Conservation (phyloP, 164 flowering plant species). For the Magnolia changhungtana region DNA sequence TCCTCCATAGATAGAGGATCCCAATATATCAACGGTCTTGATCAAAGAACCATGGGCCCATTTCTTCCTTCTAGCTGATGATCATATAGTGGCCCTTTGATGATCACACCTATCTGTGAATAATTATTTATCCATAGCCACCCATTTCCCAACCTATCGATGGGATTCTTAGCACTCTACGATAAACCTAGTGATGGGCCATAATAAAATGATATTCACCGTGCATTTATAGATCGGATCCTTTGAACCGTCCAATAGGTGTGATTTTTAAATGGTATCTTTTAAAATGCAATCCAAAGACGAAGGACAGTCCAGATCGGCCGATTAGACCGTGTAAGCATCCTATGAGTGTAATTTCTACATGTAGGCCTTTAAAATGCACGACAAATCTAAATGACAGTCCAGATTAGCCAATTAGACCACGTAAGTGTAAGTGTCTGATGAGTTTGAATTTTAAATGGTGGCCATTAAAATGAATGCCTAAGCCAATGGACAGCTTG, state of each 20-base stretch:
- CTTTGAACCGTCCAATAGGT: background rate
- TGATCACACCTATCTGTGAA: too few species aligned
- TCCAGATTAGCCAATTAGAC: background rate
- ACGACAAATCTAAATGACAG: background rate
- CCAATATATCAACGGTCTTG: background rate
- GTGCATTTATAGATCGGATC: too few species aligned
- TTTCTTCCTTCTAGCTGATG: background rate
- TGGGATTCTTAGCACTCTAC: too few species aligned
- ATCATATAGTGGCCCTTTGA: too few species aligned
- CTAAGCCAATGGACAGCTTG: background rate
- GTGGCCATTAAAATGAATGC: too few species aligned
- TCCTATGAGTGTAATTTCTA: background rate
- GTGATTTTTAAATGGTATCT: background rate
- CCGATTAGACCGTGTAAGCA: too few species aligned
- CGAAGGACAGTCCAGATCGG: too few species aligned
- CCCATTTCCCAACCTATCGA: too few species aligned
- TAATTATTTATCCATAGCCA: too few species aligned
- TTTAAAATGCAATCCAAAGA: too few species aligned
- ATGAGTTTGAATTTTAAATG: background rate
- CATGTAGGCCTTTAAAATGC: background rate
- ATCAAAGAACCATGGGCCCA: background rate
- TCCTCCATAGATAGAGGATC: background rate
- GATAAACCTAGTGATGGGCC: too few species aligned
- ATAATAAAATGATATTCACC: too few species aligned
- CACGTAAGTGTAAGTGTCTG: background rate